Evolutionary conservation across 2,329 filamentous ascomycete species (phyloP).

Genomic region (Huntiella decipiens): DNA sequence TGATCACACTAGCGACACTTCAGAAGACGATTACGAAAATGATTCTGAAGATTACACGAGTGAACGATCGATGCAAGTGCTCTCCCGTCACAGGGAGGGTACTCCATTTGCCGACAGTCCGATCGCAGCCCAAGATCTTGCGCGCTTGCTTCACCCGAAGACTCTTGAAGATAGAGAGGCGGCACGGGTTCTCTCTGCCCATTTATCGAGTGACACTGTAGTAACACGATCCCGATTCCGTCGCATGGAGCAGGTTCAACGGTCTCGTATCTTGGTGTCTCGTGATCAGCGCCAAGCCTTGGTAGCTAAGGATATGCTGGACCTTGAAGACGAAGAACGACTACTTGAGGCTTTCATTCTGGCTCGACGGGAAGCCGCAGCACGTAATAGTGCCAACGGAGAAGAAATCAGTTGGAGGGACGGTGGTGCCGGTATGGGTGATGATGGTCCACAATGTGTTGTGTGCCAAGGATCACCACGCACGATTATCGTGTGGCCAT

Average conservation of each 20-base stretch:
- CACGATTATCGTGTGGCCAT: constrained; percentile 90
- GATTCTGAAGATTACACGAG: neutral
- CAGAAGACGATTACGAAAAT: constrained; percentile 18
- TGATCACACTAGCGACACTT: constrained; percentile 68
- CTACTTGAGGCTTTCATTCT: constrained; percentile 42
- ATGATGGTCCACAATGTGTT: constrained; percentile 65
- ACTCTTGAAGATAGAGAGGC: constrained; percentile 62
- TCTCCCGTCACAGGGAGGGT: neutral
- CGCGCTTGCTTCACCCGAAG: constrained; percentile 62
- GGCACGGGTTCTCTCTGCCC: constrained; percentile 62
- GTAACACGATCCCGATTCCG: constrained; percentile 68
- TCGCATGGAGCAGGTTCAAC: constrained; percentile 46
- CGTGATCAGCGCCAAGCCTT: neutral
- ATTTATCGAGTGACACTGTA: constrained; percentile 50
- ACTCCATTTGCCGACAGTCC: constrained; percentile 40
- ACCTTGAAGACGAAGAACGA: constrained; percentile 37
- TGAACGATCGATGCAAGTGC: too few relatives aligned
- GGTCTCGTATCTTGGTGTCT: constrained; percentile 38
- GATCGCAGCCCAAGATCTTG: constrained; percentile 49
- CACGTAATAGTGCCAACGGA: neutral
- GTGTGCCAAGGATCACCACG: constrained; percentile 77
- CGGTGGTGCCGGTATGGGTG: constrained; percentile 37
- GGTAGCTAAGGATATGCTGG: constrained; percentile 6
- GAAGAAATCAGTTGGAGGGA: constrained; percentile 13
- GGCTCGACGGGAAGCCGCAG: constrained; percentile 23